Conservation (phyloP, 2,329 filamentous ascomycete genomes). For the Neurospora sp. region DNA sequence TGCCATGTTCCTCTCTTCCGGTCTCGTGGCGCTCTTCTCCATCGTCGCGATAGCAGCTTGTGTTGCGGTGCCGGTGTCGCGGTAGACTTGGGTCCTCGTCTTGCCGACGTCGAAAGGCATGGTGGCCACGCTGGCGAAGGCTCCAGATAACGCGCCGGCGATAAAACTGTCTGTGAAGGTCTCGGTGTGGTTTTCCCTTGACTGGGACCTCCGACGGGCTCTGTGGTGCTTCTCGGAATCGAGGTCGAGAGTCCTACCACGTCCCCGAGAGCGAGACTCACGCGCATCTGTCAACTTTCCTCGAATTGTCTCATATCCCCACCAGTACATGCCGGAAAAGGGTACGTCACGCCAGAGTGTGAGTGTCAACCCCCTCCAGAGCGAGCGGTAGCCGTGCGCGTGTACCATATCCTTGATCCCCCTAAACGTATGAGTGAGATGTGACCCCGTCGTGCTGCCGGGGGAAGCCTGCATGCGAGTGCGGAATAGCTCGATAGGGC, state of each 20-base stretch:
- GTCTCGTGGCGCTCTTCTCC: slow-evolving; percentile 30
- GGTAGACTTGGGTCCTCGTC: slow-evolving; percentile 80
- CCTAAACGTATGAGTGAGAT: slow-evolving; percentile 69
- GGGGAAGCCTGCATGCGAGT: slow-evolving; percentile 80
- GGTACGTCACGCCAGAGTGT: slow-evolving; percentile 96
- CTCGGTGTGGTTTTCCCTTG: slow-evolving; percentile 58
- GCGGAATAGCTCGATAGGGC: slow-evolving; percentile 87
- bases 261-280: slow-evolving; percentile 40
- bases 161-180: slow-evolving; percentile 86
- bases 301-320: slow-evolving; percentile 84
- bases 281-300: slow-evolving; percentile 60
- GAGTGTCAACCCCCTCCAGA: slow-evolving; percentile 84
- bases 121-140: slow-evolving; percentile 76
- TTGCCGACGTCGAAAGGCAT: slow-evolving; percentile 98
- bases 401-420: slow-evolving; percentile 73
- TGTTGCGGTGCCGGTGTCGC: slow-evolving; percentile 34
- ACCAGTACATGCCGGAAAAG: slow-evolving; percentile 97
- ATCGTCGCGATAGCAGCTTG: slow-evolving; percentile 24
- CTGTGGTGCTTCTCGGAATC: slow-evolving; percentile 30
- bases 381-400: slow-evolving; percentile 62
- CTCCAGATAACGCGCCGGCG: slow-evolving; percentile 74
- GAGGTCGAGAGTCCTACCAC: slow-evolving; percentile 30
- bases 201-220: slow-evolving; percentile 42
- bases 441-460: slow-evolving; percentile 47
- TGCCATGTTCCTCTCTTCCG: slow-evolving; percentile 70